Evolutionary conservation across 73 alveolate genomes (phyloP).

Genomic region (Symbiodinium natans): DNA sequence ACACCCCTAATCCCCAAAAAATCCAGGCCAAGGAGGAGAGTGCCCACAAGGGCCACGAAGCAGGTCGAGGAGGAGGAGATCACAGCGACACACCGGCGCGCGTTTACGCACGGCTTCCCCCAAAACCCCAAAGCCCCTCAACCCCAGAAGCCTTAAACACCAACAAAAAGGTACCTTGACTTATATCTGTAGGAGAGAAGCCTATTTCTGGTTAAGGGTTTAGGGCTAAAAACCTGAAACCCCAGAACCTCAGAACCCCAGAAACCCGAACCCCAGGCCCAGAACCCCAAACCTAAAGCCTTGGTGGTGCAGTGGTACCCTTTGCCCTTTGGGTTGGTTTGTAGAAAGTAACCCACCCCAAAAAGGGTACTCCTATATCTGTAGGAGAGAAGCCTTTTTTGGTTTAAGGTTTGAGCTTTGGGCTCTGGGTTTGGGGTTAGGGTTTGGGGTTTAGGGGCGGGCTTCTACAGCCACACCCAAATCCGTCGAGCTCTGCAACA

Average conservation of each 20-base stretch:
- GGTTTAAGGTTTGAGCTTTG: neutral
- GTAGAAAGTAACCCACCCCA: too few species aligned
- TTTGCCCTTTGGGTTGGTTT: too few species aligned
- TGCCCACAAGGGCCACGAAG: neutral
- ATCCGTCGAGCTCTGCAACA: neutral
- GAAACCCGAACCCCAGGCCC: too few species aligned
- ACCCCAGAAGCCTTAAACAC: too few species aligned
- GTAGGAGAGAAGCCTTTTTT: neutral
- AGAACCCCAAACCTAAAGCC: too few species aligned
- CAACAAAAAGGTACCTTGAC: too few species aligned
- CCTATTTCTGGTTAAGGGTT: neutral
- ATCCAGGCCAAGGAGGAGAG: neutral
- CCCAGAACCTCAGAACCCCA: too few species aligned
- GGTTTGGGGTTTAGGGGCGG: too few species aligned
- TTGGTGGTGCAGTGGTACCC: too few species aligned
- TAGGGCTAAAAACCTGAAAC: too few species aligned
- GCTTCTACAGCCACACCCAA: too few species aligned
- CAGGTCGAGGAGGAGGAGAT: neutral
- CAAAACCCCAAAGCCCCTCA: too few species aligned
- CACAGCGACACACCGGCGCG: neutral
- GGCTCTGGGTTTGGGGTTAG: neutral
- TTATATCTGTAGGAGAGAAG: neutral
- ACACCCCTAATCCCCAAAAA: neutral
- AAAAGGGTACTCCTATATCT: neutral
- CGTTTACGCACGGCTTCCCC: neutral